Conservation (phyloP, 1,139 yeast species). For the Magnusiomyces tetraspermus region DNA sequence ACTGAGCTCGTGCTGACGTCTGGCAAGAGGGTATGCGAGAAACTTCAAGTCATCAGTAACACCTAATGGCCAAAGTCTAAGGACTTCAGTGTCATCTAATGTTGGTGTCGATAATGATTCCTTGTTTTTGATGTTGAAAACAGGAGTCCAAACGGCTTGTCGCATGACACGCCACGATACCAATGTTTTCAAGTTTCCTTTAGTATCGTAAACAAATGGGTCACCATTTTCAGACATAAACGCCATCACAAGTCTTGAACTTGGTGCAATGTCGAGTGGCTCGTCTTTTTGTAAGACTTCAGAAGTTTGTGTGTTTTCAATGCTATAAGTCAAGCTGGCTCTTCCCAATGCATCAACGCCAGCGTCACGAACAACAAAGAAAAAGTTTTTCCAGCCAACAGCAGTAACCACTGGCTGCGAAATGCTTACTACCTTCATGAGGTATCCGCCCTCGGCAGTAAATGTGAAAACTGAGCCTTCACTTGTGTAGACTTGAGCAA, state of each 20-base stretch:
- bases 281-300: constrained; percentile 35
- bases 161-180: constrained; percentile 64
- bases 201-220: constrained; percentile 77
- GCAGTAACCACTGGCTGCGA: constrained; percentile 46
- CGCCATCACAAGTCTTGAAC: constrained; percentile 40
- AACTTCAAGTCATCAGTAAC: constrained; percentile 51
- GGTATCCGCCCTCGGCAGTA: constrained; percentile 45
- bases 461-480: constrained; percentile 48
- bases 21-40: constrained; percentile 65
- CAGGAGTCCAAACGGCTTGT: constrained; percentile 82
- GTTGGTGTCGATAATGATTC: no score
- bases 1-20: constrained; percentile 40
- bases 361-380: constrained; percentile 34
- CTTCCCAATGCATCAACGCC: constrained; percentile 10
- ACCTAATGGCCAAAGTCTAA: constrained; percentile 81
- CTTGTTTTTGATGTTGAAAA: constrained; percentile 51
- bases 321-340: constrained; percentile 28
- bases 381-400: constrained; percentile 40
- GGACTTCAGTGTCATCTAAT: not conserved
- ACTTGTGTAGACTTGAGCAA: constrained; percentile 47
- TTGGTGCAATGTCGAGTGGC: constrained; percentile 28
- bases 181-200: constrained; percentile 59
- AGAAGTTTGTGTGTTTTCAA: constrained; percentile 32
- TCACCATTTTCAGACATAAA: constrained; percentile 79
- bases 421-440: constrained; percentile 40